Evolutionary conservation across 176 grass and related monocot genomes (phyloP), one percentile per base, ranked within the genome.

Genomic region (Neostapfia colusana): DNA sequence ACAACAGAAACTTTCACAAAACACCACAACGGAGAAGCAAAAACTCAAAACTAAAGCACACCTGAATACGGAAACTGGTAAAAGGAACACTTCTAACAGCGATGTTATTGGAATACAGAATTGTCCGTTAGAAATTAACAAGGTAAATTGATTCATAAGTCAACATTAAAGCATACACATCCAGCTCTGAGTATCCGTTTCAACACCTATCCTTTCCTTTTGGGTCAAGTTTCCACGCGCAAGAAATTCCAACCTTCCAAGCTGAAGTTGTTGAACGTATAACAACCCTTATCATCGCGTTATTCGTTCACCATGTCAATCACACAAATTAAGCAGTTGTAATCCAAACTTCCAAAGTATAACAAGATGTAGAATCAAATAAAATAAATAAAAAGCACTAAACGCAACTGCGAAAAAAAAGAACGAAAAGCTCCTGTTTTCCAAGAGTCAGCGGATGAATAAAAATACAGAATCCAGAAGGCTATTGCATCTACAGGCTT

Each of bases 141-240:
- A 2, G 58, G 62, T 44, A 55, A 79, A 74, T 28, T 37, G 54
- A 43, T 28, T 37, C 63, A 43, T 69, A 27, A 25, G 56, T 70
- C 70, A 76, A 79, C 63, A 63, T n/a, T 63, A 44, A 83, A 83
- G n/a, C 18, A 60, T 60, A 6, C 17, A 18, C 24, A 73, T 62
- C 74, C 24, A 43, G 7, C 18, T 37, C 46, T 75, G 59, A 25
- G 20, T 34, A 72, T 27, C 37, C 17, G 3, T 39, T 51, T 66
- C 74, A 83, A 50, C 67, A 83, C 12, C 28, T 9, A 73, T 67
- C 62, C 69, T 79, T 83, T 79, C 34, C 80, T 88, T 83, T 68
- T 8, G 43, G 53, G 62, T 83, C 69, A 88, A 79, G 74, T 43
- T 83, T 88, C 63, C 53, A 63, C 69, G 41, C 14, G 23, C 34